Evolutionary conservation across 768 basidiomycete genomes (phyloP).

Genomic region (Macrolepiota fuliginosa): DNA sequence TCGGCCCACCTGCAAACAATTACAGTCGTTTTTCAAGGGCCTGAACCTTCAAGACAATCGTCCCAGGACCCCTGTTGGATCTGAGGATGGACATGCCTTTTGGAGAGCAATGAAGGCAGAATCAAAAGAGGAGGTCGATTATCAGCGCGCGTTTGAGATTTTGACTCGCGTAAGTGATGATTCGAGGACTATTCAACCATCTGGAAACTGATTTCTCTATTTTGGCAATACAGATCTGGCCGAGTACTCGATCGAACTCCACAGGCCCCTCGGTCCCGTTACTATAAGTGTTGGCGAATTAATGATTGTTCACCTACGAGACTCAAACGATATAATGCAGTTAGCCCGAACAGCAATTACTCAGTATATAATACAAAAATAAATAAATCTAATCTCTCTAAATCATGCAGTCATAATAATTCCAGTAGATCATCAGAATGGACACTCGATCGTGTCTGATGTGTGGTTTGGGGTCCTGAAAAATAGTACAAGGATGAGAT

Average conservation of each 20-base stretch:
- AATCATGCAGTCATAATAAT: neutral
- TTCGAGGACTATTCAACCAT: neutral
- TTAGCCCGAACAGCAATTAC: too few species aligned
- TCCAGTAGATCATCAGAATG: neutral
- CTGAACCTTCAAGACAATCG: neutral
- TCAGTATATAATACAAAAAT: neutral
- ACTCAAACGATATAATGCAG: too few species aligned
- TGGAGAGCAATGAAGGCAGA: neutral
- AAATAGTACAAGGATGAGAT: neutral
- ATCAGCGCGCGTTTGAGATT: neutral
- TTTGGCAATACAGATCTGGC: too few species aligned
- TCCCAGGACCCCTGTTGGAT: too few species aligned
- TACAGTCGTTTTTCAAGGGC: neutral
- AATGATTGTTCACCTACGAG: too few species aligned
- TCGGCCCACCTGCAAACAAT: neutral
- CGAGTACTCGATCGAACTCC: too few species aligned
- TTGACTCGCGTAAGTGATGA: neutral
- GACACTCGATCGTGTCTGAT: neutral
- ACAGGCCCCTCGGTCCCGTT: too few species aligned
- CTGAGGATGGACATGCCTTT: neutral
- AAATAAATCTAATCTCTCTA: neutral
- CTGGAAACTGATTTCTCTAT: too few species aligned
- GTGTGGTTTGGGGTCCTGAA: neutral
- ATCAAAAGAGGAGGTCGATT: neutral
- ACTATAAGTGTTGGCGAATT: too few species aligned